A percentile compares a stretch with the other conserved stretches of the same genome.
Conservation (phyloP, 495 filamentous ascomycete genomes). For the Daldinia caldariorum region DNA sequence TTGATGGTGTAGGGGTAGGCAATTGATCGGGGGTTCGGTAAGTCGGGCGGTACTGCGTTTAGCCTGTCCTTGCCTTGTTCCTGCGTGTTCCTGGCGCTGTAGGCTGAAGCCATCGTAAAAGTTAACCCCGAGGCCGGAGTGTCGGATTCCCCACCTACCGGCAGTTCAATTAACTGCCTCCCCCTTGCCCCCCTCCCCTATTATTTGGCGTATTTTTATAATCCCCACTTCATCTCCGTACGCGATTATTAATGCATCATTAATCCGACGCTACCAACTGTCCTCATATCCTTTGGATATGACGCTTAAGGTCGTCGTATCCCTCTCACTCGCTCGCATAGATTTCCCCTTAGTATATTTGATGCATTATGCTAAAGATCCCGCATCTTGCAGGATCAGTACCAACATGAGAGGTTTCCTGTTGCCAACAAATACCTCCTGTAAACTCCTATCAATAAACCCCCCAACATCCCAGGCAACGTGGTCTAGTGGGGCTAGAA, state of each 20-base stretch:
- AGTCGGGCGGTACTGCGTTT: conserved; percentile 37
- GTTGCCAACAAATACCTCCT: not conserved
- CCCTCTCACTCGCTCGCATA: not conserved
- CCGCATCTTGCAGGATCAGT: not conserved
- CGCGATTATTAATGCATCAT: conserved; percentile 7
- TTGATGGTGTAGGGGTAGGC: conserved; percentile 3
- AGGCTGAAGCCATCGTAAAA: conserved; percentile 12
- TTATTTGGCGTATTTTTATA: not conserved
- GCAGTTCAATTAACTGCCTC: conserved; percentile 35
- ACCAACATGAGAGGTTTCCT: not conserved
- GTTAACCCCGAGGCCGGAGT: conserved; percentile 39
- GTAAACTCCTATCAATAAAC: not conserved
- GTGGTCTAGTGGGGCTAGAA: not conserved
- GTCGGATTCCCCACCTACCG: conserved; percentile 37
- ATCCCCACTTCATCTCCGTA: conserved; percentile 8
- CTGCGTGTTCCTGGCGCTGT: not conserved
- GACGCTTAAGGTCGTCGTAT: not conserved
- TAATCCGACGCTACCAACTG: not conserved
- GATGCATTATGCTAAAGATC: not conserved
- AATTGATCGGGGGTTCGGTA: conserved; percentile 39
- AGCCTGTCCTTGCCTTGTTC: conserved; percentile 32
- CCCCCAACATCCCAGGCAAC: too few relatives aligned
- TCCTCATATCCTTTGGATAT: not conserved
- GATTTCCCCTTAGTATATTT: not conserved
- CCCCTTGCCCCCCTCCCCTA: conserved; percentile 8